Evolutionary conservation across 2,329 filamentous ascomycete species (phyloP).

Genomic region (Byssochlamys sp.): DNA sequence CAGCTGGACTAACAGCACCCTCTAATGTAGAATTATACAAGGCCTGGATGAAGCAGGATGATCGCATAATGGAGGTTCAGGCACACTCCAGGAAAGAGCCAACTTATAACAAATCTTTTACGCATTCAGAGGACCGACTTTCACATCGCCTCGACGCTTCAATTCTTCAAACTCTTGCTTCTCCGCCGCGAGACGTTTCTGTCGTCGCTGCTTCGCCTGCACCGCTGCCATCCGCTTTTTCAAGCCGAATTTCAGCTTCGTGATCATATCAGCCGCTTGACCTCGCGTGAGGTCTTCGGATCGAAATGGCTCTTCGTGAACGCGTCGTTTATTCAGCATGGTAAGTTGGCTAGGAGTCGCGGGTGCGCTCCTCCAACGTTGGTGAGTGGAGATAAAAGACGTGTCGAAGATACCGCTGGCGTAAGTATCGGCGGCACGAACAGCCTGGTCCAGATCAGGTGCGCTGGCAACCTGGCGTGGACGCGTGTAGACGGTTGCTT

Average conservation of each 20-base stretch:
- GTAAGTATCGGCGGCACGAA: conserved; percentile 77
- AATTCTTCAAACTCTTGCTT: conserved; percentile 16
- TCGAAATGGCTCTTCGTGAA: conserved; percentile 52
- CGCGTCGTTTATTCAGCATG: conserved; percentile 34
- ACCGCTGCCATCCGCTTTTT: conserved; percentile 49
- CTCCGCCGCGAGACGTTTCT: conserved; percentile 32
- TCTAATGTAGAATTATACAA: no score
- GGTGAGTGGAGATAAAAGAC: conserved; percentile 55
- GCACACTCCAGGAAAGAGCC: not conserved
- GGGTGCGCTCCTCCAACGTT: conserved; percentile 59
- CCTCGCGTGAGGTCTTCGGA: conserved; percentile 61
- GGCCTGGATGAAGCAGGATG: not conserved
- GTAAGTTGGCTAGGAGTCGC: conserved; percentile 47
- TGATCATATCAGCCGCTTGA: conserved; percentile 78
- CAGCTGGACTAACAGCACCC: no score
- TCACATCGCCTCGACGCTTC: conserved; percentile 32
- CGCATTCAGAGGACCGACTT: conserved; percentile 36
- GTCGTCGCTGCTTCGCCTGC: conserved; percentile 45
- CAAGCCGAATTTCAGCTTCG: conserved; percentile 74
- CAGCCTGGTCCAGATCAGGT: conserved; percentile 60
- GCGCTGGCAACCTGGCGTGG: conserved; percentile 60
- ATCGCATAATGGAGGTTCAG: not conserved
- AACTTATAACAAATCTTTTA: not conserved
- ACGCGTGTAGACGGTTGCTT: conserved; percentile 51
- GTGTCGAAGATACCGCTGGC: conserved; percentile 58